Conservation (phyloP, 306 rosid genomes). For the Coriaria nepalensis region DNA sequence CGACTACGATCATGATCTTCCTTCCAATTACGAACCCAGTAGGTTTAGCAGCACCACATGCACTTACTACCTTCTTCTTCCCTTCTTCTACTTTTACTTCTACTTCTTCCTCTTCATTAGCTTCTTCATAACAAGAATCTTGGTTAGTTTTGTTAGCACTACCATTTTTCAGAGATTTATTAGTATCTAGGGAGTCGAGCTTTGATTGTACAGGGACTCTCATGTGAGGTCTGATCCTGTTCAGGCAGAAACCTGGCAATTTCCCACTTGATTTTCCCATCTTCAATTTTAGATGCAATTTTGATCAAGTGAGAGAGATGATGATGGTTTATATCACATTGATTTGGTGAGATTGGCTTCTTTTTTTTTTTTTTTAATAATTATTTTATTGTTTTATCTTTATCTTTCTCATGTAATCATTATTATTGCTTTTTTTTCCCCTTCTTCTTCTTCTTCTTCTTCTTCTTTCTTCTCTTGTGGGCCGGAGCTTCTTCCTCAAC, state of each 20-base stretch:
- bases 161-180: too few relatives aligned
- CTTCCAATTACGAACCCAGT: constrained; percentile 32
- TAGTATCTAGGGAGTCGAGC: constrained; percentile 14
- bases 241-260: constrained; percentile 70
- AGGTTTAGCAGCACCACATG: constrained; percentile 23
- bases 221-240: constrained; percentile 75
- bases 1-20: constrained; percentile 85
- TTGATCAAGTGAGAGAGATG: too few relatives aligned
- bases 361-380: too few relatives aligned
- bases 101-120: constrained; percentile 16
- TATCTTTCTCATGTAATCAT: constrained; percentile 19
- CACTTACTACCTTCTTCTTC: not conserved
- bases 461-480: too few relatives aligned
- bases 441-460: too few relatives aligned
- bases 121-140: constrained; percentile 12
- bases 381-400: too few relatives aligned
- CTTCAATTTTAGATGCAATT: too few relatives aligned
- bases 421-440: constrained; percentile 1
- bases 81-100: too few relatives aligned
- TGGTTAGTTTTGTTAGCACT: constrained; percentile 15
- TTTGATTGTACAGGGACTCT: constrained; percentile 50
- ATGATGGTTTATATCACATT: too few relatives aligned
- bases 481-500: too few relatives aligned
- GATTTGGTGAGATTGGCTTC: too few relatives aligned
- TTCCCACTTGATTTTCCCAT: constrained; percentile 77